These are phyloP conservation scores for Ambispora gerdemannii DNA, from an alignment of 192 early-diverging fungal species.

Conservation along the genomic window DNA sequence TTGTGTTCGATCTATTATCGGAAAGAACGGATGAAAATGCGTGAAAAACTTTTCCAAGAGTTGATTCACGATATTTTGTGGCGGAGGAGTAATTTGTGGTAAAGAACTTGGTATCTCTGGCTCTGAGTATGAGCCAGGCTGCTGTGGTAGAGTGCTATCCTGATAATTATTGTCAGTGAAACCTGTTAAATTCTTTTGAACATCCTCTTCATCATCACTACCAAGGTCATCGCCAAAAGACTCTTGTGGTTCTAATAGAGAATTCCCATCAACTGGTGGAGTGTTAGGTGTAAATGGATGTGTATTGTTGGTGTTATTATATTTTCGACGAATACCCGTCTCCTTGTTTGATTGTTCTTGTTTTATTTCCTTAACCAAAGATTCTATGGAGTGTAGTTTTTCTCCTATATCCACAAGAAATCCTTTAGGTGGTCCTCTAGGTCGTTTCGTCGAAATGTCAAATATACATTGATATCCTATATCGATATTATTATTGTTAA, in stretches of 20 bases:
- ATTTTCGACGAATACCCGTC: constrained; percentile 2
- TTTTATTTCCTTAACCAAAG: constrained; percentile 40
- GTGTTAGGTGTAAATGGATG: constrained; percentile 19
- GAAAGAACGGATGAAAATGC: constrained; percentile 37
- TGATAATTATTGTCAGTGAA: constrained; percentile 3
- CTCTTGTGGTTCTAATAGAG: background rate
- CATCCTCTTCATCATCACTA: constrained; percentile 18
- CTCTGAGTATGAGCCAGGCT: background rate
- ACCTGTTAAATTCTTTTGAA: constrained; percentile 17
- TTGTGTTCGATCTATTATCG: constrained; percentile 30
- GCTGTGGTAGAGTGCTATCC: background rate
- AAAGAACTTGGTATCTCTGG: constrained; percentile 12
- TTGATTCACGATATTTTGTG: background rate
- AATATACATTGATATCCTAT: constrained; percentile 29
- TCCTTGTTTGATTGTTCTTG: background rate
- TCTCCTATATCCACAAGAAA: constrained; percentile 65
- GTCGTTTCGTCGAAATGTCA: constrained; percentile 25
- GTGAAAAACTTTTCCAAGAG: constrained; percentile 34
- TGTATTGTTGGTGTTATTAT: constrained; percentile 20
- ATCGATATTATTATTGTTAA: background rate
- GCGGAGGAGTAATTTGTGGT: background rate
- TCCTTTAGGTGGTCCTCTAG: constrained; percentile 58
- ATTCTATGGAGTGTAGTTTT: constrained; percentile 51
- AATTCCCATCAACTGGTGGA: constrained; percentile 4
- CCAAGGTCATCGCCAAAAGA: constrained; percentile 5